Conservation (phyloP, 2,329 filamentous ascomycete genomes). For the Tolypocladium amazonense region DNA sequence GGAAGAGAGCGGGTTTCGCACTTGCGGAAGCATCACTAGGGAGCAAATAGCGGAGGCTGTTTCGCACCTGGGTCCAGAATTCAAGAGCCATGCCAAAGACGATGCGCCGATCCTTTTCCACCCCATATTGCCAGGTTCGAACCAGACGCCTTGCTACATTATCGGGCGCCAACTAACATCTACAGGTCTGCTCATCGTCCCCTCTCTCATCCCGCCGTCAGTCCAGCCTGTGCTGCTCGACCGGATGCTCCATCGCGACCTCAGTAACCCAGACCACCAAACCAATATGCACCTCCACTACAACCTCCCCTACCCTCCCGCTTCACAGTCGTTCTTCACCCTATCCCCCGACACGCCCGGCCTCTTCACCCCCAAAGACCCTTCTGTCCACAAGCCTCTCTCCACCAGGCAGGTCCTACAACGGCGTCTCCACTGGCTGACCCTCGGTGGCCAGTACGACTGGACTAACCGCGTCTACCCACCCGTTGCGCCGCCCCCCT, state of each 20-base stretch:
- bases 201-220: constrained; percentile 57
- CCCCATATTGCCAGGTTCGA: constrained; percentile 56
- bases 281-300: constrained; percentile 90
- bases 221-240: constrained; percentile 63
- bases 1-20: constrained; percentile 32
- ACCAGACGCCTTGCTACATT: neutral
- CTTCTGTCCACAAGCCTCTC: constrained; percentile 63
- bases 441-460: constrained; percentile 90
- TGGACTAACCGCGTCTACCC: constrained; percentile 87
- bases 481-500: constrained; percentile 51
- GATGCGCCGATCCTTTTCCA: constrained; percentile 51
- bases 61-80: constrained; percentile 24
- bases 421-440: constrained; percentile 84
- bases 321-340: constrained; percentile 41
- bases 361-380: constrained; percentile 57
- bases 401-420: constrained; percentile 59
- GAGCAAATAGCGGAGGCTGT: constrained; percentile 33
- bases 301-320: constrained; percentile 50
- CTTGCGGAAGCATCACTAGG: constrained; percentile 30
- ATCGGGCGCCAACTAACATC: neutral
- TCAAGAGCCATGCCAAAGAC: constrained; percentile 17
- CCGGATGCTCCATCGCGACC: constrained; percentile 65
- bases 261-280: constrained; percentile 61
- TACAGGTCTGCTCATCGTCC: constrained; percentile 68
- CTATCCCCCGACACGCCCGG: constrained; percentile 38